These are phyloP conservation scores for Metschnikowia rubicola DNA, from an alignment of 805 yeast genomes.

Conservation along the genomic window DNA sequence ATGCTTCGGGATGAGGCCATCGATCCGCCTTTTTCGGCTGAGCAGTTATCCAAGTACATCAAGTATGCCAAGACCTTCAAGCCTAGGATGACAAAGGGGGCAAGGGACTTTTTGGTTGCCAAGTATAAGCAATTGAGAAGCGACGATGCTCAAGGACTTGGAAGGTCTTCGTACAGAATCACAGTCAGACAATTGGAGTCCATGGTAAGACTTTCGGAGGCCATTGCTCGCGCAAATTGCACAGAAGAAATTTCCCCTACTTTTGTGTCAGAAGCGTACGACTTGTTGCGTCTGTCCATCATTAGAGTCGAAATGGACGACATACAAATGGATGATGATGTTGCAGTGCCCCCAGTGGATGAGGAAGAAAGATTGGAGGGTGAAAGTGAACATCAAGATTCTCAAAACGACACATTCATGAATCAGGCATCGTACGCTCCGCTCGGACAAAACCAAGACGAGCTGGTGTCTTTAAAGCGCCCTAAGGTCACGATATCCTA, in stretches of 20 bases:
- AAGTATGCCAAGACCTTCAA: conserved; percentile 89
- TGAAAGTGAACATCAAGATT: conserved; percentile 8
- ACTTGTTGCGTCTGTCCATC: conserved; percentile 82
- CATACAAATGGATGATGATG: conserved; percentile 76
- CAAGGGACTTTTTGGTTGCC: conserved; percentile 71
- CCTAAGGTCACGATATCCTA: conserved; percentile 57
- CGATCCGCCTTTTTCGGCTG: conserved; percentile 83
- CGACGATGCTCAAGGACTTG: conserved; percentile 87
- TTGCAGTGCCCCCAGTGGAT: conserved; percentile 22
- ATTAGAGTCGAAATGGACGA: conserved; percentile 94
- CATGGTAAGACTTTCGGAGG: conserved; percentile 89
- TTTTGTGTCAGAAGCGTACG: conserved; percentile 92
- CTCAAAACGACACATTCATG: neutral
- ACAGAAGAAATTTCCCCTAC: conserved; percentile 79
- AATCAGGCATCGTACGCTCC: neutral
- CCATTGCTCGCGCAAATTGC: conserved; percentile 95
- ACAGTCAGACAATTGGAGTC: conserved; percentile 97
- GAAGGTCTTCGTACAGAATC: conserved; percentile 83
- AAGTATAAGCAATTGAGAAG: conserved; percentile 82
- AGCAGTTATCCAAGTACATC: conserved; percentile 83
- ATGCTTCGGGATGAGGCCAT: conserved; percentile 89
- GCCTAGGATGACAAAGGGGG: conserved; percentile 80
- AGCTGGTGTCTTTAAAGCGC: conserved; percentile 4
- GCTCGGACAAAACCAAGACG: neutral
- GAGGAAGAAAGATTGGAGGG: conserved; percentile 18